These are phyloP conservation scores for Dothistroma pini DNA, from an alignment of 2,329 filamentous ascomycete species.

Conservation along the genomic window DNA sequence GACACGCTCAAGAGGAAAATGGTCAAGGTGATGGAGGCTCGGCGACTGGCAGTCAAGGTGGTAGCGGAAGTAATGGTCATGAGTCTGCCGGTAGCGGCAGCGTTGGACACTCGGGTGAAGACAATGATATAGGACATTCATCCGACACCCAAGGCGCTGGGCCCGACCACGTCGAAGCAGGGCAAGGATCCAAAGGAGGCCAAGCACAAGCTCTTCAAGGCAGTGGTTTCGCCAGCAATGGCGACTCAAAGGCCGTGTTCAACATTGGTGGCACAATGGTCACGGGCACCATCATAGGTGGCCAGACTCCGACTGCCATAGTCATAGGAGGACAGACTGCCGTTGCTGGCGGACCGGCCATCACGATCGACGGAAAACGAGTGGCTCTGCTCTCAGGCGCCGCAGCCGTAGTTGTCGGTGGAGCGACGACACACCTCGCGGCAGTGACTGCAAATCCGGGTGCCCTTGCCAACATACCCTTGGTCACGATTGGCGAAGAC, in stretches of 20 bases:
- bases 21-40: background rate
- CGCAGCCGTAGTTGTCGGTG: slow-evolving; percentile 36
- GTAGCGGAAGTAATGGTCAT: background rate
- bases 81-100: background rate
- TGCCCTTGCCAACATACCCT: slow-evolving; percentile 26
- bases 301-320: slow-evolving; percentile 18
- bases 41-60: background rate
- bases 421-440: slow-evolving; percentile 23
- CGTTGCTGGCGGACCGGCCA: slow-evolving; percentile 27
- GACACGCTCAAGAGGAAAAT: background rate
- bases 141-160: background rate
- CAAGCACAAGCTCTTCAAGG: slow-evolving; percentile 2
- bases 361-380: slow-evolving; percentile 36
- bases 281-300: slow-evolving; percentile 20
- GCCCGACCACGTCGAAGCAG: background rate
- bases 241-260: slow-evolving; percentile 7
- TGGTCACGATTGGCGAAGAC: slow-evolving; percentile 41
- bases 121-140: background rate
- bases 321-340: slow-evolving; percentile 30
- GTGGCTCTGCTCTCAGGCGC: slow-evolving; percentile 35
- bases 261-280: slow-evolving; percentile 18
- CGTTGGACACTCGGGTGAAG: background rate
- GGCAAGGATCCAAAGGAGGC: background rate
- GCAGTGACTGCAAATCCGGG: slow-evolving; percentile 2
- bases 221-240: background rate